These are phyloP conservation scores for Pythium aristosporum DNA, from an alignment of 352 stramenopile species.

Conservation along the genomic window DNA sequence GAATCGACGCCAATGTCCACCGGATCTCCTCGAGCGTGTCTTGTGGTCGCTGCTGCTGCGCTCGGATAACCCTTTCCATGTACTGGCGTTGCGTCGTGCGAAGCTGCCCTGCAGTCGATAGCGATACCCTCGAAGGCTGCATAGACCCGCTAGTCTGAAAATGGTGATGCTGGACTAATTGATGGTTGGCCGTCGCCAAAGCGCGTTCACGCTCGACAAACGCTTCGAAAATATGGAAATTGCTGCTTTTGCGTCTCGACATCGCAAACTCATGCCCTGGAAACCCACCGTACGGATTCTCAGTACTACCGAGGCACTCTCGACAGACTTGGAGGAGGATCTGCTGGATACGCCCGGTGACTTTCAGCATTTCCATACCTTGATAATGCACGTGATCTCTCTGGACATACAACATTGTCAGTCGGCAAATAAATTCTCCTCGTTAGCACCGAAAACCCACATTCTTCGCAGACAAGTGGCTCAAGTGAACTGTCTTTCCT, in stretches of 20 bases:
- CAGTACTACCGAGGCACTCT: slow-evolving; percentile 36
- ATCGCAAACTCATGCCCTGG: slow-evolving; percentile 52
- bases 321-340: slow-evolving; percentile 40
- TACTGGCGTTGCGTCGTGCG: slow-evolving; percentile 23
- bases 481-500: slow-evolving; percentile 32
- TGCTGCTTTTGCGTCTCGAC: slow-evolving; percentile 60
- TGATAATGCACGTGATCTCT: slow-evolving; percentile 19
- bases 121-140: slow-evolving; percentile 15
- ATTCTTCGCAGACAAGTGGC: slow-evolving; percentile 36
- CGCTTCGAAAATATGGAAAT: slow-evolving; percentile 55
- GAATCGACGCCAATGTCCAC: slow-evolving; percentile 72
- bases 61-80: slow-evolving; percentile 24
- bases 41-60: slow-evolving; percentile 20
- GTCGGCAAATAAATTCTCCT: background rate
- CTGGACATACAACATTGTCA: slow-evolving; percentile 1
- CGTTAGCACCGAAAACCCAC: slow-evolving; percentile 23
- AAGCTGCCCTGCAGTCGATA: slow-evolving; percentile 26
- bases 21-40: slow-evolving; percentile 51
- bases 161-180: slow-evolving; percentile 51
- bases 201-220: slow-evolving; percentile 51
- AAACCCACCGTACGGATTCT: slow-evolving; percentile 39
- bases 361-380: slow-evolving; percentile 26
- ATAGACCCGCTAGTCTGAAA: slow-evolving; percentile 27
- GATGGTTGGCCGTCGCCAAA: slow-evolving; percentile 49
- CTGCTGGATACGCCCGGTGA: slow-evolving; percentile 36